Evolutionary conservation across 164 flowering plant genomes (phyloP), one percentile per base, ranked within the genome.

Genomic region (Brasenia schreberi): DNA sequence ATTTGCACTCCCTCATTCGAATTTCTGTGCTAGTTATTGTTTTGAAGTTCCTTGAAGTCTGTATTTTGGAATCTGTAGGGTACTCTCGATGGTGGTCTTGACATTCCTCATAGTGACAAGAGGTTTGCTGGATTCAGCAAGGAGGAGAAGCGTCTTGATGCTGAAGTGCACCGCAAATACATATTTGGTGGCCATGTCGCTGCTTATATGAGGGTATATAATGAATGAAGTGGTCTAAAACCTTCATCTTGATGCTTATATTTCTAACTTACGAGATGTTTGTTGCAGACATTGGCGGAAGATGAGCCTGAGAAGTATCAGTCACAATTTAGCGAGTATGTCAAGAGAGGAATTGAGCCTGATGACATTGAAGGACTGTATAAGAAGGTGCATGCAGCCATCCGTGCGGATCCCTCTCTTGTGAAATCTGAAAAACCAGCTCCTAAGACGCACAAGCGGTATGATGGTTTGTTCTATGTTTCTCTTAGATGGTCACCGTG

Each of bases 251-350:
- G 2, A 23, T 0, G 27, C 27, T 23, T 23, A 23, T 23, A 23
- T 23, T 23, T 23, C 27, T 23, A 23, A 0, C 27, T 23, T 23
- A 23, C 0, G 0, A 23, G 0, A 23, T 23, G 27, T 23, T 23
- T 23, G 61, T n/a, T 76, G 44, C 72, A 87, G 92, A 73, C 83
- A 5, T 64, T 90, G 74, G 72, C 63, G 67, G 93, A 88, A 59
- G 97, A 92, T 70, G 97, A 90, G 53, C 92, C 96, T 0, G 97
- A 93, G 77, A 90, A 87, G 71, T 87, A 83, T 66, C 94, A 87
- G 74, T 43, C 90, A 56, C 94, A 87, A 23, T 23, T 23, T 23
- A 23, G 27, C 2, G 27, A 23, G 27, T 23, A 23, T 23, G 27
- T 23, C 27, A 87, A 88, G 80, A 79, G 45, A 61, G 92, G 83